Percentiles rank a stretch among this genome's conserved stretches.
Conservation (phyloP, 1,284 basidiomycete species). For the Rhodotorula sp. region DNA sequence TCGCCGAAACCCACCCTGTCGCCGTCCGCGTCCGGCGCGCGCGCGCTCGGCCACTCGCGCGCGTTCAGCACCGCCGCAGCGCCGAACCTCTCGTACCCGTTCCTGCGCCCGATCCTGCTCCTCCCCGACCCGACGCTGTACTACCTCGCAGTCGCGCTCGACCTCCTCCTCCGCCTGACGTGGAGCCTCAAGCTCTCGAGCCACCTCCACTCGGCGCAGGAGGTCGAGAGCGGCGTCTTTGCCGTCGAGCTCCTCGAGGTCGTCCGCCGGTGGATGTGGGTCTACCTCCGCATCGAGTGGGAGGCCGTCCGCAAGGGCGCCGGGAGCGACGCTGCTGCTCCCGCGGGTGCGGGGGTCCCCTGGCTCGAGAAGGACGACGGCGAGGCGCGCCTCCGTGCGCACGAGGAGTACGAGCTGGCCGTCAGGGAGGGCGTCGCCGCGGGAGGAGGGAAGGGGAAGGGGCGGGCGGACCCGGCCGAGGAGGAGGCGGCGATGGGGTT, state of each 20-base stretch:
- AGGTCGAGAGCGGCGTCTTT: conserved; percentile 83
- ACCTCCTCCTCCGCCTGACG: conserved; percentile 87
- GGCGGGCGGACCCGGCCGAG: not conserved
- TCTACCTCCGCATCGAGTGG: conserved; percentile 95
- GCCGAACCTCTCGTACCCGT: conserved; percentile 57
- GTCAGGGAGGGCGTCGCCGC: not conserved
- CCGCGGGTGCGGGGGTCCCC: not conserved
- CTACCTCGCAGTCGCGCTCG: conserved; percentile 77
- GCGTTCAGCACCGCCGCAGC: conserved; percentile 43
- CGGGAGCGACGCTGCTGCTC: conserved; percentile 8
- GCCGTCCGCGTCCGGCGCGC: not conserved
- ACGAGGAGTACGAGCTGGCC: conserved; percentile 31
- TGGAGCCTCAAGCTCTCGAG: conserved; percentile 91
- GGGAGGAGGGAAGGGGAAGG: not conserved
- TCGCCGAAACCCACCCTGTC: not conserved
- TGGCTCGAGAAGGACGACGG: conserved; percentile 32
- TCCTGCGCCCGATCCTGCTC: conserved; percentile 68
- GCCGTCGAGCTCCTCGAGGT: conserved; percentile 89
- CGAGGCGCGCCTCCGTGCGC: conserved; percentile 25
- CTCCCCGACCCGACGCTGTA: conserved; percentile 78
- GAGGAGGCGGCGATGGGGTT: not conserved
- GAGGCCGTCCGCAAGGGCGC: conserved; percentile 69
- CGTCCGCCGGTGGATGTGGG: conserved; percentile 90
- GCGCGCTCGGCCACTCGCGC: conserved; percentile 31
- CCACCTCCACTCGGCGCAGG: conserved; percentile 79